A percentile compares a stretch with the other conserved stretches of the same genome.
Conservation (phyloP, 192 early-diverging fungal species). For the Backusella luteola region DNA sequence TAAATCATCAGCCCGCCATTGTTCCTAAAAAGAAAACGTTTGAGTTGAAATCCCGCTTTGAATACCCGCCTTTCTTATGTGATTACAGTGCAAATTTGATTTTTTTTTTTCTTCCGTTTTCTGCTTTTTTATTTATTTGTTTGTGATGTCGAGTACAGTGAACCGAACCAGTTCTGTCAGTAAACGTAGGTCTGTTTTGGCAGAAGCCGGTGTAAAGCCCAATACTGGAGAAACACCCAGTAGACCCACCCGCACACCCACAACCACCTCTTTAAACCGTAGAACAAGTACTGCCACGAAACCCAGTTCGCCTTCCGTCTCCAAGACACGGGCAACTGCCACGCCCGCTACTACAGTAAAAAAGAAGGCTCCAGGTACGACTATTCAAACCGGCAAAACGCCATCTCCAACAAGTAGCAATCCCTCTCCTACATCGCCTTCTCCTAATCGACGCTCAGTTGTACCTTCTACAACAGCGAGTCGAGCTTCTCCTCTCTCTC, state of each 20-base stretch:
- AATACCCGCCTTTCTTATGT: neutral
- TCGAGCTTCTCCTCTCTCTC: neutral
- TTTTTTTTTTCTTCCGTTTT: neutral
- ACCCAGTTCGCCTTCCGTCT: constrained; percentile 4
- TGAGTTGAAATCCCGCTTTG: neutral
- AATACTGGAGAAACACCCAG: neutral
- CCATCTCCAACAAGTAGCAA: constrained; percentile 2
- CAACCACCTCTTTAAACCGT: neutral
- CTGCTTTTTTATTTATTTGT: neutral
- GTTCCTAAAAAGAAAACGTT: neutral
- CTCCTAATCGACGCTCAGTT: constrained; percentile 3
- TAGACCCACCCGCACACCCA: neutral
- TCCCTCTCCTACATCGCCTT: neutral
- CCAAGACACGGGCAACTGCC: neutral
- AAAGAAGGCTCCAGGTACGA: neutral
- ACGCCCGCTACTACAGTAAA: neutral
- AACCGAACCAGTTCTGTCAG: constrained; percentile 1
- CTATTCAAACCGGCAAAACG: neutral
- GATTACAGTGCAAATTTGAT: neutral
- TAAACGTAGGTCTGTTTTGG: neutral
- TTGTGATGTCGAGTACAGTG: neutral
- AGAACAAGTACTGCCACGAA: neutral
- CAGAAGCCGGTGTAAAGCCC: neutral
- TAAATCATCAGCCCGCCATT: neutral
- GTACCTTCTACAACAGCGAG: neutral